Conservation (phyloP, 1,284 basidiomycete genomes). For the Ceratobasidium sp. region DNA sequence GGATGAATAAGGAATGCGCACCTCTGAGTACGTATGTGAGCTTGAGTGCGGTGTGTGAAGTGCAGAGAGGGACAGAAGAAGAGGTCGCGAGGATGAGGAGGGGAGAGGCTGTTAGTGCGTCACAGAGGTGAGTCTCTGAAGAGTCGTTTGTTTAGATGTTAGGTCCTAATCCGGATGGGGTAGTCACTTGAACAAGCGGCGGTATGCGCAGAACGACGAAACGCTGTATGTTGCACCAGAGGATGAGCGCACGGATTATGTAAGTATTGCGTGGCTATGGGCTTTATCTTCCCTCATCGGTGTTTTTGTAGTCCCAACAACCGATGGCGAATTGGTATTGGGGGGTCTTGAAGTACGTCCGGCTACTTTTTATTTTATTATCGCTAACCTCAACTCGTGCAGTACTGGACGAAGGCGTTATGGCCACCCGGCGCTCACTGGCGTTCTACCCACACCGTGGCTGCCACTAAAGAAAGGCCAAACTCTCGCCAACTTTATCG, state of each 20-base stretch:
- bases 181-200: conserved; percentile 84
- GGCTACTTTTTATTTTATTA: conserved; percentile 25
- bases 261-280: conserved; percentile 59
- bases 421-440: conserved; percentile 91
- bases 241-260: conserved; percentile 91
- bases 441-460: conserved; percentile 91
- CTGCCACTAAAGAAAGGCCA: conserved; percentile 87
- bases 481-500: conserved; percentile 65
- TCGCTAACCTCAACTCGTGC: conserved; percentile 28
- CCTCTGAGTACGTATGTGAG: conserved; percentile 87
- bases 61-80: conserved; percentile 85
- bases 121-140: conserved; percentile 74
- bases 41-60: conserved; percentile 88
- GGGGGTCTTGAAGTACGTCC: conserved; percentile 84
- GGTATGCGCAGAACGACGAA: conserved; percentile 94
- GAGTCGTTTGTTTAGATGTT: conserved; percentile 7
- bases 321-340: conserved; percentile 94
- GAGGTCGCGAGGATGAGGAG: conserved; percentile 79
- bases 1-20: conserved; percentile 77
- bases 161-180: background rate
- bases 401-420: conserved; percentile 90
- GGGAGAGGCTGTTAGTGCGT: conserved; percentile 87
- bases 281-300: background rate
- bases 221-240: conserved; percentile 94
- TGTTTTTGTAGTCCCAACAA: conserved; percentile 79